phyloP scores from a whole-genome alignment of 257 asterid species.

The Schizonepeta tenuifolia region DNA sequence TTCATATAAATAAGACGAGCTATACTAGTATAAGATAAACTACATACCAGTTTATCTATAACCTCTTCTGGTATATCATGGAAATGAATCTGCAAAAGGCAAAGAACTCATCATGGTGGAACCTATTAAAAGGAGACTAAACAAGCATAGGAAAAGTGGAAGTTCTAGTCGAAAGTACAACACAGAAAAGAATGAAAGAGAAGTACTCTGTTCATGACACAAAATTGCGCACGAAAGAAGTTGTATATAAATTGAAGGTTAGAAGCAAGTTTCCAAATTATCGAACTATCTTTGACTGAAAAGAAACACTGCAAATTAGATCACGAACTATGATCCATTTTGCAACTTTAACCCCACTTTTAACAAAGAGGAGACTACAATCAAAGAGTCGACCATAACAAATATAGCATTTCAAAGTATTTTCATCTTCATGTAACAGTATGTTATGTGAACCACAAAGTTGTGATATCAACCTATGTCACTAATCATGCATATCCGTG shows the following conservation, averaged over 20 bases:
- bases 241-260: background rate
- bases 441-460: background rate
- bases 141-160: background rate
- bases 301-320: too few species aligned
- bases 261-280: background rate
- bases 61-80: slow-evolving; percentile 75
- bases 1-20: slow-evolving; percentile 6
- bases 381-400: too few species aligned
- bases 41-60: slow-evolving; percentile 72
- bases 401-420: background rate
- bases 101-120: slow-evolving; percentile 10
- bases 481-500: background rate
- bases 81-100: slow-evolving; percentile 77
- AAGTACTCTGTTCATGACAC: background rate
- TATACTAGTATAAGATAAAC: background rate
- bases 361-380: too few species aligned
- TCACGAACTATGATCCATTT: too few species aligned
- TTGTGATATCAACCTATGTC: slow-evolving; percentile 3
- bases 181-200: background rate
- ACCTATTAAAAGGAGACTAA: background rate
- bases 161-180: background rate
- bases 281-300: too few species aligned
- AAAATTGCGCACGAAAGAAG: background rate
- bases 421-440: slow-evolving; percentile 3
- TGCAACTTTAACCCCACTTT: too few species aligned